Base-by-base conservation (phyloP, 352 stramenopile genomes). In the Globisporangium megalacanthum region DNA sequence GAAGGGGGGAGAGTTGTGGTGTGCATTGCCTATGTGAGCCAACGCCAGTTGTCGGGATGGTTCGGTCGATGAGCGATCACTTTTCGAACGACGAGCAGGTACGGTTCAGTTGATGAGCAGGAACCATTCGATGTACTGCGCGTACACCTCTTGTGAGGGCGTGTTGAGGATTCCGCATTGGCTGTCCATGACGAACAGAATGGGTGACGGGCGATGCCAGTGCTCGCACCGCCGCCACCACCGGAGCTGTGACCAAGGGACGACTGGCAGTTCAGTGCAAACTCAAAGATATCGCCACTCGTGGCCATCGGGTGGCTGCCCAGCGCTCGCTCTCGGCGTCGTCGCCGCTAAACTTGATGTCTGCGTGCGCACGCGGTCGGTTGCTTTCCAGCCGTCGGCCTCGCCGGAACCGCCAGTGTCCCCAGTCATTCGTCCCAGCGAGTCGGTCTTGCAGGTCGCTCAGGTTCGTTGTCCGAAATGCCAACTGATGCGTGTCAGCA, bases 231-330 rank as follows among this genome's bases (percentile, higher is more conserved):
- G 33, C 33, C 33, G 33, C 33, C 33, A 8, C 33, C 8, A 4
- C 33, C 33, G 8, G 33, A 4, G 25, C 54, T 70, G 0, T 73
- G 54, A 9, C 74, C 69, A 42, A 74, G 81, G 19, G 69, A 83
- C 35, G 86, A 77, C 52, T 97, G 90, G 39, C 78, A 88, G 64
- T 96, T 91, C 8, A 97, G 77, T 1, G 86, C 84, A 33, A 80
- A 61, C 47, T 97, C 91, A 47, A 97, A 95, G 39, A 88, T 62
- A 47, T 90, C 79, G 31, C 36, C 22, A 35, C 59, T 61, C 7
- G 35, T 54, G 31, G 58, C 42, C 15, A 61, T 55, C 17, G 61
- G 33, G 33, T 37, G 4, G 33, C 33, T 37, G 8, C 33, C 42
- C 52, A 64, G 55, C 69, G 68, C 19, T 64, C 58, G 8, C 61